Percentiles rank a stretch among this genome's conserved stretches.
Evolutionary conservation across 176 grass and related monocot species (phyloP).

Genomic region (Oryza brachyantha): DNA sequence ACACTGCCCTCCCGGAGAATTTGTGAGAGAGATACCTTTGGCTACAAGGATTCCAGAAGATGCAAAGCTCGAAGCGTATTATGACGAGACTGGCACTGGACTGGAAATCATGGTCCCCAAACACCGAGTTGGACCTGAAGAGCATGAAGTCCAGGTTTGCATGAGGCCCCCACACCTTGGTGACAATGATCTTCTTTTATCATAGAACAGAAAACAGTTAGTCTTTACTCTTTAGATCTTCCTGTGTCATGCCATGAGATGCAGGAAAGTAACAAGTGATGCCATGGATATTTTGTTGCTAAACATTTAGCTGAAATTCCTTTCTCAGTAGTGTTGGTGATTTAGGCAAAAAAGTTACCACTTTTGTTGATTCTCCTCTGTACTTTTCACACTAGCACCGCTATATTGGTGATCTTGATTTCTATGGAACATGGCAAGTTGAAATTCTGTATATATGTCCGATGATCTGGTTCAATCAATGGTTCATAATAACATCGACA

Average conservation of each 20-base stretch:
- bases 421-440: slow-evolving; percentile 29
- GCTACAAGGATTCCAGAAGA: slow-evolving; percentile 74
- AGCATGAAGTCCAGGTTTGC: slow-evolving; percentile 79
- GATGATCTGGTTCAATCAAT: not conserved
- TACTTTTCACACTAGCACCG: slow-evolving; percentile 19
- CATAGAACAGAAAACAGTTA: slow-evolving; percentile 43
- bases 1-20: slow-evolving; percentile 66
- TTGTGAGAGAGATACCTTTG: slow-evolving; percentile 70
- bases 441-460: slow-evolving; percentile 35
- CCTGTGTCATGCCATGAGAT: slow-evolving; percentile 25
- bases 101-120: slow-evolving; percentile 77
- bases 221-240: slow-evolving; percentile 26
- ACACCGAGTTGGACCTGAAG: slow-evolving; percentile 62
- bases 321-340: slow-evolving; percentile 14
- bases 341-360: slow-evolving; percentile 31
- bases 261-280: slow-evolving; percentile 21
- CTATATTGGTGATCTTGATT: slow-evolving; percentile 45
- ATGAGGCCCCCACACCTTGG: slow-evolving; percentile 70
- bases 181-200: slow-evolving; percentile 53
- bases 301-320: slow-evolving; percentile 20
- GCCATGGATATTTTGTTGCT: slow-evolving; percentile 27
- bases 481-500: slow-evolving; percentile 15
- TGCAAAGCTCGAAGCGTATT: slow-evolving; percentile 66
- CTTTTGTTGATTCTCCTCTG: slow-evolving; percentile 22
- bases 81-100: slow-evolving; percentile 63